Evolutionary conservation across 2,329 filamentous ascomycete species (phyloP).

Genomic region (Fusarium ambrosium): DNA sequence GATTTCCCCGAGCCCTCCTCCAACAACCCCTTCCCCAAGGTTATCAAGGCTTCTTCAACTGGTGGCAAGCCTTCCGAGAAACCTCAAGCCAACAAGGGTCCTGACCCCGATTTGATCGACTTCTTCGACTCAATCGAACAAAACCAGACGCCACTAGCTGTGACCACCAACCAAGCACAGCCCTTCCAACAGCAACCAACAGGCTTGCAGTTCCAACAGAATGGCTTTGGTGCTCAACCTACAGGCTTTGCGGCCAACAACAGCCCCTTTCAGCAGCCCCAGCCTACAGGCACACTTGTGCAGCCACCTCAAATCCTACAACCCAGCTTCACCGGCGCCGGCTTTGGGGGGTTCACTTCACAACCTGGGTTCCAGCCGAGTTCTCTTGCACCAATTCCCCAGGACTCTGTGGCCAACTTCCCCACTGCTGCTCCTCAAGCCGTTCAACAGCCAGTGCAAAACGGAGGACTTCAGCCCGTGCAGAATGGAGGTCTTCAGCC

Average conservation of each 20-base stretch:
- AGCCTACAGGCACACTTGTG: conserved; percentile 38
- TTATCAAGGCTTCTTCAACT: conserved; percentile 46
- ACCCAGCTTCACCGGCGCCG: conserved; percentile 74
- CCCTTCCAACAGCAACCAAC: conserved; percentile 51
- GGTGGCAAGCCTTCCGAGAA: conserved; percentile 55
- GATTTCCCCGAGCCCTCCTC: conserved; percentile 56
- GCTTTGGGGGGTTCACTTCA: conserved; percentile 86
- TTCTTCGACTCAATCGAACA: conserved; percentile 96
- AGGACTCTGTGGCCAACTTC: conserved; percentile 59
- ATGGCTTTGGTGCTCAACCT: conserved; percentile 51
- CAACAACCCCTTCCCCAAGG: conserved; percentile 59
- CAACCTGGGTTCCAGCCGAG: conserved; percentile 67
- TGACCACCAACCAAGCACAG: conserved; percentile 54
- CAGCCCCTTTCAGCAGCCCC: conserved; percentile 56
- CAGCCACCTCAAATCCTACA: conserved; percentile 58
- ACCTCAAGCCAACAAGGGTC: conserved; percentile 69
- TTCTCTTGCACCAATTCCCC: conserved; percentile 68
- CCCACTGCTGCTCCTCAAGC: conserved; percentile 51
- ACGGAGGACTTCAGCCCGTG: conserved; percentile 38
- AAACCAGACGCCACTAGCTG: conserved; percentile 80
- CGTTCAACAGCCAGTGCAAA: conserved; percentile 40
- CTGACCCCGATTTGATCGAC: conserved; percentile 86
- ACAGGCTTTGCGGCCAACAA: conserved; percentile 47
- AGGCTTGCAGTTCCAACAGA: conserved; percentile 43
- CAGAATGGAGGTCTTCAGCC: conserved; percentile 42